phyloP scores from a whole-genome alignment of 495 filamentous ascomycete species.

The Haplographium delicatum region DNA sequence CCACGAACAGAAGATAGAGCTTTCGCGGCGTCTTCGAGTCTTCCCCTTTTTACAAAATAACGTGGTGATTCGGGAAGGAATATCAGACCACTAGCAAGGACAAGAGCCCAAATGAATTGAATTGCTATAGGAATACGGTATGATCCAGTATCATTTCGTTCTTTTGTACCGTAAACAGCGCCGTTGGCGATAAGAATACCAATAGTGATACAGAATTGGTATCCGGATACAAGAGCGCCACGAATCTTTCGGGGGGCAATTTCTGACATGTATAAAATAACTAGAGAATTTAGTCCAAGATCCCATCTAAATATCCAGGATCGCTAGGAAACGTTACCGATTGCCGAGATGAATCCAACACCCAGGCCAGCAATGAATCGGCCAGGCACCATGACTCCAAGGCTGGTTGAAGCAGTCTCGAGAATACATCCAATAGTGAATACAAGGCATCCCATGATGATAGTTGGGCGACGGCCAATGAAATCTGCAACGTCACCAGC shows the following conservation, averaged over 20 bases:
- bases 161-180: constrained; percentile 62
- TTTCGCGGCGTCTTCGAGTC: constrained; percentile 58
- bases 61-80: constrained; percentile 80
- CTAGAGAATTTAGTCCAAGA: constrained; percentile 4
- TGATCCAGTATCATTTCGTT: constrained; percentile 55
- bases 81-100: constrained; percentile 60
- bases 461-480: constrained; percentile 65
- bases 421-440: constrained; percentile 75
- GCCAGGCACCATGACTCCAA: constrained; percentile 67
- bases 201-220: constrained; percentile 67
- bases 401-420: constrained; percentile 59
- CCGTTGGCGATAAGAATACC: constrained; percentile 67
- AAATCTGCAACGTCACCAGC: constrained; percentile 66
- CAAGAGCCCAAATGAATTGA: constrained; percentile 61
- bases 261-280: constrained; percentile 61
- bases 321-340: constrained; percentile 30
- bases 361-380: constrained; percentile 77
- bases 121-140: constrained; percentile 67
- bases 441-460: constrained; percentile 59
- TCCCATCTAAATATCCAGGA: background rate
- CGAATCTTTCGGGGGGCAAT: constrained; percentile 57
- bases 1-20: constrained; percentile 64
- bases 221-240: constrained; percentile 62
- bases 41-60: constrained; percentile 68
- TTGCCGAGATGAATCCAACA: constrained; percentile 73